These are phyloP conservation scores for Phytopythium aichiense DNA, from an alignment of 352 stramenopile species.

Conservation along the genomic window DNA sequence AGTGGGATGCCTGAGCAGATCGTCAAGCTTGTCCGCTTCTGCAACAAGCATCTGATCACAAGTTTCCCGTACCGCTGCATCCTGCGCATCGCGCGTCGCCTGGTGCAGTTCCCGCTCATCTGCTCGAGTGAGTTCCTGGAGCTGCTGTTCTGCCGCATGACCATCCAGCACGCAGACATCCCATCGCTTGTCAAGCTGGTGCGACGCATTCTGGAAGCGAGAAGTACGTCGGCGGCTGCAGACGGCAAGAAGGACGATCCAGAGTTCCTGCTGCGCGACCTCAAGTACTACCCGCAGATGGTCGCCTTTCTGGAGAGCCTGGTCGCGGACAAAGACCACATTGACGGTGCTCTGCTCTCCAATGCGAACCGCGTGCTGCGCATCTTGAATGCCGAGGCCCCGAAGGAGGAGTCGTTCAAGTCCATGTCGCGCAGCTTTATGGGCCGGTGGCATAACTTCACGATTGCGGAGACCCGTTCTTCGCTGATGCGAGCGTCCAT, in stretches of 20 bases:
- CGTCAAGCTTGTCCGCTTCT: slow-evolving; percentile 68
- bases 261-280: slow-evolving; percentile 50
- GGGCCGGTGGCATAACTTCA: slow-evolving; percentile 78
- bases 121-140: slow-evolving; percentile 68
- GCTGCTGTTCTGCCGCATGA: slow-evolving; percentile 67
- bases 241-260: slow-evolving; percentile 26
- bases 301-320: slow-evolving; percentile 48
- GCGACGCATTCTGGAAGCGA: slow-evolving; percentile 67
- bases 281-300: slow-evolving; percentile 67
- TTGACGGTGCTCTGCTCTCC: slow-evolving; percentile 48
- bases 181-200: slow-evolving; percentile 65
- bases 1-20: slow-evolving; percentile 69
- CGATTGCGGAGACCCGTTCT: slow-evolving; percentile 35
- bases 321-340: slow-evolving; percentile 40
- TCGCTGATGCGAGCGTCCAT: slow-evolving; percentile 22
- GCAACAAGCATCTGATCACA: slow-evolving; percentile 64
- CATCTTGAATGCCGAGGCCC: slow-evolving; percentile 60
- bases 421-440: slow-evolving; percentile 60
- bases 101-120: slow-evolving; percentile 67
- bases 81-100: slow-evolving; percentile 50
- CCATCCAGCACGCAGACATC: slow-evolving; percentile 64
- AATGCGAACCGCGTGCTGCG: slow-evolving; percentile 75
- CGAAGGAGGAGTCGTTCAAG: slow-evolving; percentile 41
- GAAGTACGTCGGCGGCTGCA: slow-evolving; percentile 25
- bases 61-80: slow-evolving; percentile 70